These are phyloP conservation scores for Saccharum hybrid DNA, from an alignment of 202 grass and related monocot genomes.

Conservation along the genomic window DNA sequence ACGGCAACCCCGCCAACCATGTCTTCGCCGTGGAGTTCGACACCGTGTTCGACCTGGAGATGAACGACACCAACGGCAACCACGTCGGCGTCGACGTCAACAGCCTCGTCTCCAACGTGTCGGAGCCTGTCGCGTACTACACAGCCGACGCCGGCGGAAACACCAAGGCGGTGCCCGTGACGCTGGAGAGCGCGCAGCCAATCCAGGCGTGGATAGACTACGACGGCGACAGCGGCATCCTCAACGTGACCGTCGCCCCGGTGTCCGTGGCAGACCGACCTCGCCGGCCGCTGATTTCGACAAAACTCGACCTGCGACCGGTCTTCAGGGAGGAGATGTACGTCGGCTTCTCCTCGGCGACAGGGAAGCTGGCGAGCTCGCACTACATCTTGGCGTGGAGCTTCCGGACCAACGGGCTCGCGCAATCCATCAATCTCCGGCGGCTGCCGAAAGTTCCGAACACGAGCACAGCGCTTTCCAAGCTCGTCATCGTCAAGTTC, in stretches of 20 bases:
- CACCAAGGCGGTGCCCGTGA: neutral
- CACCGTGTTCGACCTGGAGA: neutral
- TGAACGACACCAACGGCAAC: neutral
- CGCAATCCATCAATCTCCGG: neutral
- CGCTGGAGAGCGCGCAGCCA: neutral
- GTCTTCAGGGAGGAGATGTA: conserved; percentile 8
- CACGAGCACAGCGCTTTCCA: neutral
- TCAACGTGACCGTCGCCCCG: neutral
- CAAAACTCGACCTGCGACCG: neutral
- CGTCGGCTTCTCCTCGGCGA: neutral
- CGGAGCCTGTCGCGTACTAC: neutral
- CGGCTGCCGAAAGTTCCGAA: neutral
- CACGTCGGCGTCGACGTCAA: conserved; percentile 17
- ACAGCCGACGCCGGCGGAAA: neutral
- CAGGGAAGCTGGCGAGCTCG: conserved; percentile 9
- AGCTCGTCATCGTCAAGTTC: neutral
- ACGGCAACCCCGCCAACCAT: neutral
- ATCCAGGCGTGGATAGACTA: conserved; percentile 14
- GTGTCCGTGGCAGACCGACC: neutral
- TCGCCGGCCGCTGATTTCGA: neutral
- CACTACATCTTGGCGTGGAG: conserved; percentile 20
- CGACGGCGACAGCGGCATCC: neutral
- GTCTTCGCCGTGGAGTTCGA: conserved; percentile 19
- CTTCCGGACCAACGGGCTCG: neutral
- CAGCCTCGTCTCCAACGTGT: neutral